Base-by-base conservation (phyloP, 78 protist species). In the Emiliania huxleyi region DNA sequence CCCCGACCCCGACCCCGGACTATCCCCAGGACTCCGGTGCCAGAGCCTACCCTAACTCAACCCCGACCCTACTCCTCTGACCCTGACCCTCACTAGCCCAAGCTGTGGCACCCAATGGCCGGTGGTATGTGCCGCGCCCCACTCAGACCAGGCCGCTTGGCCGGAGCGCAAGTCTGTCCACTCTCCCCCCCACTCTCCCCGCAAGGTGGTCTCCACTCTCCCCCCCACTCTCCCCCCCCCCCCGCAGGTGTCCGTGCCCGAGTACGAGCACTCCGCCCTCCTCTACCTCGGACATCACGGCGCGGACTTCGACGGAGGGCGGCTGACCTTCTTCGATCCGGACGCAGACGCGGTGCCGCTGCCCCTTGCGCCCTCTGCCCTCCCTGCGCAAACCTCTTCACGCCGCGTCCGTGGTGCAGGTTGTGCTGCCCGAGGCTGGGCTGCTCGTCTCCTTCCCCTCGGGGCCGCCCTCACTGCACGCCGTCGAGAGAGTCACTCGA, bases 281-380 rank as follows among this genome's bases (percentile, higher is more conserved):
- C 46, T 77, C 37, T 93, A 93, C 46, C 92, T 93, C 85, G 0
- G 2, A 37, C 6, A 0, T 12, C 46, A 62, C 35, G 91, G 91
- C 79, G 69, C 0, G 22, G 89, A 73, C 69, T 93, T 93, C 22
- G 79, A 15, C 21, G 95, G 95, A 37, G 95, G 95, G n/a, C 45
- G 45, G 43, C 90, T 93, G 26, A 71, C 37, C 37, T 56, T 93
- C n/a, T 18, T 12, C 83, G 94, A 55, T 33, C 12, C 0, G 75
- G 73, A 5, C 45, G 44, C 55, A 33, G 69, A 29, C 21, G 48
- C 23, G 18, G 87, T 42, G 25, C 62, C 62, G 62, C 62, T 8
- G 15, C 62, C 62, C 62, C 8, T 19, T 15, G 62, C 62, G 62
- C 15, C 29, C 62, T 8, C 62, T 8, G 62, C 62, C 8, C 62